Base-by-base conservation (phyloP, 306 rosid species). In the Alnus rubra region DNA sequence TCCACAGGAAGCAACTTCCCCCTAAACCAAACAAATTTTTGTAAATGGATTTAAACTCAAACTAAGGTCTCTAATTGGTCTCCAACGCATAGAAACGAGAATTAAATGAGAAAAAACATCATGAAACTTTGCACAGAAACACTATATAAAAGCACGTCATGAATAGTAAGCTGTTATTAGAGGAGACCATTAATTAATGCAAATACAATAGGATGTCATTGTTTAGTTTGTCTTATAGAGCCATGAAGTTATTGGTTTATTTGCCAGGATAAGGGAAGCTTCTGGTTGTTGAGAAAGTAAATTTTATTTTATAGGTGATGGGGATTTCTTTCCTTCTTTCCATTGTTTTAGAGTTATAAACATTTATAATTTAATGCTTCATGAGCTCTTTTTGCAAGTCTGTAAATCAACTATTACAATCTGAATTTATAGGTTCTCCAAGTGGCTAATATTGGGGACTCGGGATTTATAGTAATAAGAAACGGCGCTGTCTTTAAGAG, bases 371-470 rank as follows among this genome's bases (percentile, higher is more conserved):
- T 51, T 37, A 10, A 54, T 48, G 2, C 15, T 44, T 74, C 3
- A 3, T 6, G 9, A 49, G 33, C 10, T 74, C 73, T 72, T 80
- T 56, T 70, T 79, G 73, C 19, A 67, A 72, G 60, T 71, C 73
- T 59, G 59, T 80, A 49, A 64, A n/a, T 78, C 56, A 73, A 79
- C 52, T 65, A 9, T 44, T 76, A 56, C 60, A 52, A 82, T 79
- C 81, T 76, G 53, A 39, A 63, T 75, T 33, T 76, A 42, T 87
- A 93, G 98, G 79, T 86, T 82, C 84, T 92, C 76, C 93, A 85
- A 76, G 94, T 87, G 78, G 97, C 90, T 79, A 88, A 88, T 78
- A 82, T 92, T 76, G 96, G 96, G 23, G 88, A 90, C 84, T 88
- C 94, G 1, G 90, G 98, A 69, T 89, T 89, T 75, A 79, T 93